Conservation (phyloP, 106 monocot species). For the Dioscorea zingiberensis region DNA sequence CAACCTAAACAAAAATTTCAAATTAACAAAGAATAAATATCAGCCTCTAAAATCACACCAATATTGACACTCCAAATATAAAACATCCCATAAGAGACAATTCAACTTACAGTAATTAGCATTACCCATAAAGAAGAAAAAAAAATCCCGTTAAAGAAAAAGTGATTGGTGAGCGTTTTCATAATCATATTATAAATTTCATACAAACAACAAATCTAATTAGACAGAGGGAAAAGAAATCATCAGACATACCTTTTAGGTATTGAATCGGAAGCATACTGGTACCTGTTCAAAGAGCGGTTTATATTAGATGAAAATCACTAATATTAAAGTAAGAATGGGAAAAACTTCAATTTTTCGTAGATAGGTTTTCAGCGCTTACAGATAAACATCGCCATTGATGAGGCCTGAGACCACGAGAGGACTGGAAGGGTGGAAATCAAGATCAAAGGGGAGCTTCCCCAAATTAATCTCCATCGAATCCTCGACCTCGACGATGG, state of each 20-base stretch:
- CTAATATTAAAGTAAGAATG: too few species aligned
- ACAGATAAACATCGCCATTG: constrained; percentile 76
- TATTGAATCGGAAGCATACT: constrained; percentile 48
- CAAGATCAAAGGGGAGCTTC: constrained; percentile 67
- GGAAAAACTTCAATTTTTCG: too few species aligned
- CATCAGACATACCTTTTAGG: constrained; percentile 43
- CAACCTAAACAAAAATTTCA: constrained; percentile 20
- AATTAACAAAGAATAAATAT: constrained; percentile 1
- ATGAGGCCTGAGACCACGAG: constrained; percentile 74
- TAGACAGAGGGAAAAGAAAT: background rate
- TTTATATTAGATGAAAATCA: too few species aligned
- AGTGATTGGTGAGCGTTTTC: background rate
- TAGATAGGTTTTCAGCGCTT: constrained; percentile 5
- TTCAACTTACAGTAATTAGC: background rate
- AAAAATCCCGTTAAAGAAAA: background rate
- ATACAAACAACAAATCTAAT: too few species aligned
- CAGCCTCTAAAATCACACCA: too few species aligned
- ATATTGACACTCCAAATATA: too few species aligned
- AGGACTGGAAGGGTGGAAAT: constrained; percentile 69
- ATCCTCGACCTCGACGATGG: background rate
- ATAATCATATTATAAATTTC: too few species aligned
- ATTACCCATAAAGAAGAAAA: background rate
- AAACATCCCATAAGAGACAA: too few species aligned
- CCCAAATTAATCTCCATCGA: constrained; percentile 73
- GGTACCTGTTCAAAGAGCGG: constrained; percentile 36